These are phyloP conservation scores for Mycena venus DNA, from an alignment of 768 basidiomycete genomes.

Conservation along the genomic window DNA sequence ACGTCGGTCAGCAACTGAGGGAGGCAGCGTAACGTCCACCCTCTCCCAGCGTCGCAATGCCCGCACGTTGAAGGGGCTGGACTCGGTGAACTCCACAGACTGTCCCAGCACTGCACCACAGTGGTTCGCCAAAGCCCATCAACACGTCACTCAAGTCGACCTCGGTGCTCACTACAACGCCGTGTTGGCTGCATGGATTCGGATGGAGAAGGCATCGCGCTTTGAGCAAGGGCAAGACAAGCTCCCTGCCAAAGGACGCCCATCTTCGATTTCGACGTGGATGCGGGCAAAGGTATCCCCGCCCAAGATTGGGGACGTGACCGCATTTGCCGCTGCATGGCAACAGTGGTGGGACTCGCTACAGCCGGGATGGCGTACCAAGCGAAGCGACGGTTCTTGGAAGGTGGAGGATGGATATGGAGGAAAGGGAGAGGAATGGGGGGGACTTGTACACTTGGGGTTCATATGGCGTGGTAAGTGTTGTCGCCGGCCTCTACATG, in stretches of 20 bases:
- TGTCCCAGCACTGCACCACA: background rate
- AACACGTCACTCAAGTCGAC: background rate
- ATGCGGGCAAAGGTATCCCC: too few relatives aligned
- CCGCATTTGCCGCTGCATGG: background rate
- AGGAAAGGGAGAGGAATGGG: slow-evolving; percentile 8
- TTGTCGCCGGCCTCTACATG: slow-evolving; percentile 5
- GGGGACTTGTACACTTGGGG: slow-evolving; percentile 14
- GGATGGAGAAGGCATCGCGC: too few relatives aligned
- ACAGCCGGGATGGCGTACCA: slow-evolving; percentile 9
- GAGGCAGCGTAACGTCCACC: too few relatives aligned
- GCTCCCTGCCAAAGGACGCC: too few relatives aligned
- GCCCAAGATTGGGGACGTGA: background rate
- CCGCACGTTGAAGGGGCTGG: background rate
- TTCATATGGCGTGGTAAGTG: background rate
- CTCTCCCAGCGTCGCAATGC: too few relatives aligned
- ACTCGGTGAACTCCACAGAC: background rate
- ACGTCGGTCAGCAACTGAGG: too few relatives aligned
- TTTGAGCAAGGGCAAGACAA: too few relatives aligned
- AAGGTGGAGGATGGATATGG: slow-evolving; percentile 5
- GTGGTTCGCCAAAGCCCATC: background rate
- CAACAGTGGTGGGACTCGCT: slow-evolving; percentile 11
- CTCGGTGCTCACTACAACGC: too few relatives aligned
- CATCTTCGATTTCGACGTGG: too few relatives aligned
- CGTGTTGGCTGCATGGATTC: too few relatives aligned
- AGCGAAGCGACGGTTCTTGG: background rate